phyloP scores from a whole-genome alignment of 257 asterid genomes.

The Jaltomata sinuosa region DNA sequence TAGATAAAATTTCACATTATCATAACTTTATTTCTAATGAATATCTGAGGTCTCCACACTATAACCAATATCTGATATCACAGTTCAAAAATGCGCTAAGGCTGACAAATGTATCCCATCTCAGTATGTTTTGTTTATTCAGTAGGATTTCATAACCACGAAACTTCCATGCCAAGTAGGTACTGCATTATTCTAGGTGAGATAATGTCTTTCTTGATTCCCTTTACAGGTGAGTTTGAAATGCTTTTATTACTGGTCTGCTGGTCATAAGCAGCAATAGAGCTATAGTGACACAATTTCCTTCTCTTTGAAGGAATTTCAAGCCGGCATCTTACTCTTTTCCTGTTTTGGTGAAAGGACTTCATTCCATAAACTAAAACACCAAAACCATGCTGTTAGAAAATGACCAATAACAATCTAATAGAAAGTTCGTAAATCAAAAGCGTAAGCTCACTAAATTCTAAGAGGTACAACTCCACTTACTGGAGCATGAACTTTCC shows the following conservation, averaged over 20 bases:
- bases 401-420: not conserved
- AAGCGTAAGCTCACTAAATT: not conserved
- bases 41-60: too few species aligned
- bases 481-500: conserved; percentile 49
- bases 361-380: conserved; percentile 57
- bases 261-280: conserved; percentile 39
- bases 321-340: conserved; percentile 30
- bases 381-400: not conserved
- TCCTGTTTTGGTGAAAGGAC: conserved; percentile 54
- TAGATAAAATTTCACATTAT: too few species aligned
- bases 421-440: not conserved
- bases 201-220: conserved; percentile 18
- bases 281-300: conserved; percentile 45
- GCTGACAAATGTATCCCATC: too few species aligned
- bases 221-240: conserved; percentile 48
- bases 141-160: conserved; percentile 5
- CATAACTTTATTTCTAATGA: too few species aligned
- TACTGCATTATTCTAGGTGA: conserved; percentile 10
- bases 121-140: too few species aligned
- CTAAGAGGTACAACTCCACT: conserved; percentile 21
- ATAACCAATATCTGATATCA: too few species aligned
- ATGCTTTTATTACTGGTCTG: conserved; percentile 60
- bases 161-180: not conserved
- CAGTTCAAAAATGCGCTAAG: too few species aligned
- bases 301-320: conserved; percentile 61